Conservation (phyloP, 176 grass and related monocot genomes). For the Triticum monococcum region DNA sequence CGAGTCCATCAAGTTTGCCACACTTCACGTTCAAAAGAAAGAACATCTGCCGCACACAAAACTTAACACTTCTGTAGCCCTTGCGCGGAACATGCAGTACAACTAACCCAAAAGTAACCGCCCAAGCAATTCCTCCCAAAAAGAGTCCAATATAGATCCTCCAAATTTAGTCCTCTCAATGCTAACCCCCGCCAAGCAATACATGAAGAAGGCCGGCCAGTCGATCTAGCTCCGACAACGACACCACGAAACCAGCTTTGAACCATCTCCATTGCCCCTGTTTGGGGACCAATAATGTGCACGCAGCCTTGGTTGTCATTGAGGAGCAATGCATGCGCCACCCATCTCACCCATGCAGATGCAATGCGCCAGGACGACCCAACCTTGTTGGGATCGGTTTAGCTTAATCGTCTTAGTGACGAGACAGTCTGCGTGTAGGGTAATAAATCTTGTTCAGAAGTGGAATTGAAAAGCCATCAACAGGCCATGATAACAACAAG, state of each 20-base stretch:
- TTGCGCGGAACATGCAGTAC: too few species aligned
- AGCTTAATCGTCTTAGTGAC: not conserved
- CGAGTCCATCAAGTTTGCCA: too few species aligned
- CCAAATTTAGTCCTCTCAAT: too few species aligned
- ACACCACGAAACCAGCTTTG: not conserved
- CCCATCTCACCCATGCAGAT: not conserved
- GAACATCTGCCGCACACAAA: too few species aligned
- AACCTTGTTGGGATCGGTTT: not conserved
- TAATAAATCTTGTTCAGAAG: too few species aligned
- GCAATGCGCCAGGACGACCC: not conserved
- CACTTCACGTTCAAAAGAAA: too few species aligned
- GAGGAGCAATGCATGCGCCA: not conserved
- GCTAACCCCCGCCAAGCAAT: not conserved
- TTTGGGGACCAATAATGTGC: not conserved
- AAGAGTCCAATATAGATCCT: too few species aligned
- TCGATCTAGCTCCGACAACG: not conserved
- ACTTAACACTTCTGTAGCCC: too few species aligned
- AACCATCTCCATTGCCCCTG: not conserved
- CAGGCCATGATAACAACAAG: too few species aligned
- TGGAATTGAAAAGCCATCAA: too few species aligned
- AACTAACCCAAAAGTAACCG: too few species aligned
- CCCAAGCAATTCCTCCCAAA: too few species aligned
- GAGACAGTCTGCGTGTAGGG: not conserved
- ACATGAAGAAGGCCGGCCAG: not conserved
- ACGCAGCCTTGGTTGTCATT: not conserved